Percentiles rank a stretch among this genome's conserved stretches.
phyloP scores from a whole-genome alignment of 148 eudicot species.

The Cornus florida region DNA sequence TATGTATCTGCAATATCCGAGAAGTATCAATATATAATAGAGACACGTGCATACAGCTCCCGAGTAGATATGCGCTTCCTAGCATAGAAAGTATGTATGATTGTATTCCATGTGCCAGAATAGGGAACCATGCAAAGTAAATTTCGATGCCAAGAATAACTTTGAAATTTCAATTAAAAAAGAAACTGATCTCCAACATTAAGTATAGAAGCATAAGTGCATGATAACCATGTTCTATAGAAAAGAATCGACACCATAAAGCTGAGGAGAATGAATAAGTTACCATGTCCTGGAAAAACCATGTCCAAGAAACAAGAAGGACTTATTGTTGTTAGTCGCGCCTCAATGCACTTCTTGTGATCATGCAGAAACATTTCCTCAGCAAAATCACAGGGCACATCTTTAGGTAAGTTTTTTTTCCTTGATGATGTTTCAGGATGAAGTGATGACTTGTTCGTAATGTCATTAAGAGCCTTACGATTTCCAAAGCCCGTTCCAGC shows the following conservation, averaged over 20 bases:
- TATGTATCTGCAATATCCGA: too few relatives aligned
- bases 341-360: constrained; percentile 41
- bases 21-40: too few relatives aligned
- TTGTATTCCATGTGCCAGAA: too few relatives aligned
- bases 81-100: too few relatives aligned
- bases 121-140: too few relatives aligned
- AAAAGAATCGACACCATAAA: not conserved
- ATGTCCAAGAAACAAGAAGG: constrained; percentile 11
- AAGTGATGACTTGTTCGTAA: constrained; percentile 36
- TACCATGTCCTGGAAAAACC: constrained; percentile 25
- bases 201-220: not conserved
- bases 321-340: constrained; percentile 13
- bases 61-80: too few relatives aligned
- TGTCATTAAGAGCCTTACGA: constrained; percentile 24
- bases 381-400: constrained; percentile 22
- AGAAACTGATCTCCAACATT: not conserved
- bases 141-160: too few relatives aligned
- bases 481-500: too few relatives aligned
- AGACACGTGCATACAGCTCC: too few relatives aligned
- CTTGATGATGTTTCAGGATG: constrained; percentile 22
- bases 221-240: not conserved
- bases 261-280: not conserved
- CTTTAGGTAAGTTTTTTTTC: constrained; percentile 19
- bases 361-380: constrained; percentile 49
- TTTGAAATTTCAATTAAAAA: not conserved